Evolutionary conservation across 257 asterid species (phyloP), one percentile per base, ranked within the genome.

Genomic region (Galeopsis tetrahit): DNA sequence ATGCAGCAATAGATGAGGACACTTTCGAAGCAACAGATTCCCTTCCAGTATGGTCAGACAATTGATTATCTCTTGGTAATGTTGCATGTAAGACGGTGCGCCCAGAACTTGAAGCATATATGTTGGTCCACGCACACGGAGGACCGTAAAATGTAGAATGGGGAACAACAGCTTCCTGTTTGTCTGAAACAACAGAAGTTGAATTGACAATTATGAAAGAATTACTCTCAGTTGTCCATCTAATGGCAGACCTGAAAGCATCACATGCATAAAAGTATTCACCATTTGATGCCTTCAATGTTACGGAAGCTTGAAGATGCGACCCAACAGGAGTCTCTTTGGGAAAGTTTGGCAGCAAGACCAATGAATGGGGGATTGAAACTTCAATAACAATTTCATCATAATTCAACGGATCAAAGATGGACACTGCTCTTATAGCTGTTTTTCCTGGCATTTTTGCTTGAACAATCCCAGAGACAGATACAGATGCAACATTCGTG

Each of bases 361-460:
- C 69, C 89, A 93, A 85, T 17, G 87, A 79, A 58, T 89, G 82
- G 38, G 98, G 98, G 51, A 82, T 34, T 58, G 93, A 86, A 80
- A 93, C 96, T 77, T 90, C 97, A 73, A 93, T 62, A 63, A 80
- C 78, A 59, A 90, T 38, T 86, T 91, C 94, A 57, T 89, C 96
- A 8, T 80, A 93, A 79, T 93, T 93, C 78, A 89, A 63, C 11
- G 88, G 76, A 83, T 93, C 98, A 73, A 84, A 89, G 46, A 86
- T 69, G 65, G 98, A 93, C 70, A 85, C 88, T 42, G 85, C 96
- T 82, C 80, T 87, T 62, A 93, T 78, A 78, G 85, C 87, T 60
- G 86, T 89, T 82, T 81, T 91, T 68, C 98, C 98, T 46, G 96
- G 96, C 70, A 72, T 89, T 76, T 85, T 90, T 40, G 96, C 94